Conservation (phyloP, 768 basidiomycete species). For the Rubroboletus pulcherrimus region DNA sequence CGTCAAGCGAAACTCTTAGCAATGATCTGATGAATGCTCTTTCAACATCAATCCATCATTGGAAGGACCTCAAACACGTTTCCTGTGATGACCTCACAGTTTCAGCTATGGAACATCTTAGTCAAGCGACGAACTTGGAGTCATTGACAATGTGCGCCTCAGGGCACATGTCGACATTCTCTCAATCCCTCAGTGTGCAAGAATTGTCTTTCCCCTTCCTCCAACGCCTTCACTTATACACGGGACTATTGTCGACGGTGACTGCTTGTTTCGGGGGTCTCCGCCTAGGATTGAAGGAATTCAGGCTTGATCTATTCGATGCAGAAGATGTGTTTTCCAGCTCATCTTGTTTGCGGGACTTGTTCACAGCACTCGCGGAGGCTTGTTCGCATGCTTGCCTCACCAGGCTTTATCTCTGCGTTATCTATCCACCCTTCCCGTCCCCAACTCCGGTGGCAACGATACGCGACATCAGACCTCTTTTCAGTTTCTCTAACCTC, state of each 20-base stretch:
- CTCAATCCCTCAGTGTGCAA: background rate
- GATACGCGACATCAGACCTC: constrained; percentile 12
- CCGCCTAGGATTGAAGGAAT: constrained; percentile 12
- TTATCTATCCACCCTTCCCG: constrained; percentile 12
- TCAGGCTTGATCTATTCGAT: constrained; percentile 22
- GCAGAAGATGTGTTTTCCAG: constrained; percentile 9
- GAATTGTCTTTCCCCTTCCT: constrained; percentile 8
- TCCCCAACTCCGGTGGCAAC: background rate
- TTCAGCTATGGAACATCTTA: constrained; percentile 18
- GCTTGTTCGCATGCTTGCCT: constrained; percentile 15
- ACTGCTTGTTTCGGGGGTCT: constrained; percentile 7
- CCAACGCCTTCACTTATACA: constrained; percentile 19
- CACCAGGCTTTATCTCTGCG: constrained; percentile 8
- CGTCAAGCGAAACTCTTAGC: constrained; percentile 2
- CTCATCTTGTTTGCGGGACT: constrained; percentile 4
- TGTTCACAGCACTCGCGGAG: constrained; percentile 8
- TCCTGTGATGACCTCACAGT: constrained; percentile 22
- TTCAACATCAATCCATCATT: constrained; percentile 17
- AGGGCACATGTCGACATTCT: constrained; percentile 7
- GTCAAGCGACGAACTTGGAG: constrained; percentile 7
- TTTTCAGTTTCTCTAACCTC: constrained; percentile 13
- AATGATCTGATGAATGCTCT: constrained; percentile 13
- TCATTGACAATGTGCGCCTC: constrained; percentile 17
- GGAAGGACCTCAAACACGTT: constrained; percentile 17
- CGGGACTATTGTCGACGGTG: constrained; percentile 9